Conservation (phyloP, 2,329 filamentous ascomycete species). For the Aspergillus chevalieri region DNA sequence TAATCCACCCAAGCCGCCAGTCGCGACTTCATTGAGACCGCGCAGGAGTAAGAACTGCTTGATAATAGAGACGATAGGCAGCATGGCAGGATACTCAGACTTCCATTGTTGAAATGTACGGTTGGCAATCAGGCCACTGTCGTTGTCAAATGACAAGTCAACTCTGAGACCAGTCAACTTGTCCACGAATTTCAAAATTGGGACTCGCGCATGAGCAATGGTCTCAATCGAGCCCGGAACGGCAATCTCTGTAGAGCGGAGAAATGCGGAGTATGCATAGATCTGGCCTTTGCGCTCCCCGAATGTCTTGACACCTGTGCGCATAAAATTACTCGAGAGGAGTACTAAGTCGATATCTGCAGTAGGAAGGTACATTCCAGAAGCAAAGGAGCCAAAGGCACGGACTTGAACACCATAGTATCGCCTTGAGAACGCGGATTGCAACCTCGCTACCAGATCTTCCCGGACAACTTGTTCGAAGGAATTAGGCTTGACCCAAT, state of each 20-base stretch:
- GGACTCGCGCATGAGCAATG: slow-evolving; percentile 73
- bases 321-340: slow-evolving; percentile 57
- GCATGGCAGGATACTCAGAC: slow-evolving; percentile 72
- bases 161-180: slow-evolving; percentile 70
- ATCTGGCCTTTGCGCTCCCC: slow-evolving; percentile 51
- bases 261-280: slow-evolving; percentile 55
- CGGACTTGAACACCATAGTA: slow-evolving; percentile 60
- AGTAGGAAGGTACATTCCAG: slow-evolving; percentile 68
- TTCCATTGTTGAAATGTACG: slow-evolving; percentile 78
- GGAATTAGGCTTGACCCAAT: slow-evolving; percentile 68
- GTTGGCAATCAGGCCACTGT: slow-evolving; percentile 72
- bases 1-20: slow-evolving; percentile 87
- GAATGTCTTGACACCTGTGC: slow-evolving; percentile 45
- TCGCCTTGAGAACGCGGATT: slow-evolving; percentile 50
- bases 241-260: slow-evolving; percentile 54
- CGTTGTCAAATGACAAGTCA: slow-evolving; percentile 92
- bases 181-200: slow-evolving; percentile 87
- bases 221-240: slow-evolving; percentile 56
- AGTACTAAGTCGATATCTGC: slow-evolving; percentile 94
- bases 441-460: slow-evolving; percentile 65
- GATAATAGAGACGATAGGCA: slow-evolving; percentile 74
- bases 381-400: slow-evolving; percentile 90
- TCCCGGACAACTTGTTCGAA: slow-evolving; percentile 73
- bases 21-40: slow-evolving; percentile 83
- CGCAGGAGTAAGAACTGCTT: slow-evolving; percentile 92